phyloP scores from a whole-genome alignment of 805 yeast species.

The Candida michaelii region DNA sequence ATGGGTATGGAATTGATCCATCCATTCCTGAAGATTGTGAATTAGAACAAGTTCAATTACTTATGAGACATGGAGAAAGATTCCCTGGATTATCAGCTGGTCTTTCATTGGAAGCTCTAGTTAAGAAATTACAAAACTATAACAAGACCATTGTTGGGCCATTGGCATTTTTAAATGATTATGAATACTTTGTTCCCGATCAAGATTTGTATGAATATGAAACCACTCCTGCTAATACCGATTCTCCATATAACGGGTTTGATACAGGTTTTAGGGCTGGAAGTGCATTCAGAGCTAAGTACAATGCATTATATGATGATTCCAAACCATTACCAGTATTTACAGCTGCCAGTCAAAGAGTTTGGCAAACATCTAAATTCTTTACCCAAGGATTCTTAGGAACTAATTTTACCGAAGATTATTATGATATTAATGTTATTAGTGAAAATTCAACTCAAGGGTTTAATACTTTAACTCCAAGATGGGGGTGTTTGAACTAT shows the following conservation, averaged over 20 bases:
- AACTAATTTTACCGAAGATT: slow-evolving; percentile 33
- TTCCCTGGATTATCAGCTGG: slow-evolving; percentile 42
- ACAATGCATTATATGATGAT: slow-evolving; percentile 45
- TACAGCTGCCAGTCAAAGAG: slow-evolving; percentile 54
- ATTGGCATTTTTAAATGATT: slow-evolving; percentile 52
- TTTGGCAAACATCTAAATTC: slow-evolving; percentile 51
- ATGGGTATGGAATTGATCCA: slow-evolving; percentile 53
- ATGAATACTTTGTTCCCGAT: slow-evolving; percentile 48
- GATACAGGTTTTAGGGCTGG: slow-evolving; percentile 52
- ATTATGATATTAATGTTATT: slow-evolving; percentile 36
- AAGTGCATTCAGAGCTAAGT: slow-evolving; percentile 44
- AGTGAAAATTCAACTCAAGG: slow-evolving; percentile 51
- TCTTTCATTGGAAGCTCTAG: slow-evolving; percentile 24
- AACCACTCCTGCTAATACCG: slow-evolving; percentile 44
- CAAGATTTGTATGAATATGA: slow-evolving; percentile 46
- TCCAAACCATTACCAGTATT: slow-evolving; percentile 47
- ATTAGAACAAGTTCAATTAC: slow-evolving; percentile 65
- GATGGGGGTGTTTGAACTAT: slow-evolving; percentile 42
- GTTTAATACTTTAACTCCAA: slow-evolving; percentile 60
- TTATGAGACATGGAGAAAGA: slow-evolving; percentile 80
- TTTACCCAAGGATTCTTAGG: slow-evolving; percentile 64
- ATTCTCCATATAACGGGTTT: slow-evolving; percentile 53
- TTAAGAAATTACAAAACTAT: slow-evolving; percentile 23
- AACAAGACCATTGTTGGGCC: slow-evolving; percentile 44
- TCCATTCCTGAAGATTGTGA: slow-evolving; percentile 51